Conservation (phyloP, 768 basidiomycete species). For the Gymnopilus junonius region DNA sequence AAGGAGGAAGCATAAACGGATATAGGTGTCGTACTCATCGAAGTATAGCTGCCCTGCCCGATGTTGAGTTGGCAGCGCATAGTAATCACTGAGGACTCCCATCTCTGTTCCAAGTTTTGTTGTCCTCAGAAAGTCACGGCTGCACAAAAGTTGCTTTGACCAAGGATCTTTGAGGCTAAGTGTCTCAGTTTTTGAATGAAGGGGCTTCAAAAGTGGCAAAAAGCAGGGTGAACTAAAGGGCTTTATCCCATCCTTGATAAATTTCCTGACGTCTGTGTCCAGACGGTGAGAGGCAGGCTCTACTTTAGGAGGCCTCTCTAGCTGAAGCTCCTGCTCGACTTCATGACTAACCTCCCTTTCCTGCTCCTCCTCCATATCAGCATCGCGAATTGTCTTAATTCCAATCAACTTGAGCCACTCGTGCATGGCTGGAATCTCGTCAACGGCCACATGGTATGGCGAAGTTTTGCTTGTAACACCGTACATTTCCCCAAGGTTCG, state of each 20-base stretch:
- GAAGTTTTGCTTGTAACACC: conserved; percentile 2
- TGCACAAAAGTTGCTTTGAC: conserved; percentile 31
- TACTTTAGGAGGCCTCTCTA: conserved; percentile 38
- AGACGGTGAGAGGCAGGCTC: conserved; percentile 30
- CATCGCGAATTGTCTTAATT: conserved; percentile 18
- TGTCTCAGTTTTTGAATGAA: conserved; percentile 13
- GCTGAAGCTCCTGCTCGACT: conserved; percentile 43
- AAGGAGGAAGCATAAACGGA: too few species aligned
- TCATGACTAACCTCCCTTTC: conserved; percentile 52
- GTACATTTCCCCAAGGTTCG: conserved; percentile 40
- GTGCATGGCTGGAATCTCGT: conserved; percentile 21
- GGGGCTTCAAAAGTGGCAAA: conserved; percentile 20
- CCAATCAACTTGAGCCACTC: conserved; percentile 33
- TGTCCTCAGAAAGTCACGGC: conserved; percentile 38
- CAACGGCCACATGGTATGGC: neutral
- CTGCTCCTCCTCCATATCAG: conserved; percentile 49
- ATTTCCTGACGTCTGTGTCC: conserved; percentile 26
- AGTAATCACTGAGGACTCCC: conserved; percentile 29
- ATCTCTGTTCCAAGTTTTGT: conserved; percentile 19
- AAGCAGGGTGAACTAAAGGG: conserved; percentile 21
- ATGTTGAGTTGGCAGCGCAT: too few species aligned
- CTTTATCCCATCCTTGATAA: conserved; percentile 35
- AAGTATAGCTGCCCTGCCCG: too few species aligned
- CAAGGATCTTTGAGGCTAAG: conserved; percentile 14
- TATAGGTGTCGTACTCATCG: too few species aligned